These are phyloP conservation scores for Eucalyptus brandiana DNA, from an alignment of 345 rosid genomes.

Conservation along the genomic window DNA sequence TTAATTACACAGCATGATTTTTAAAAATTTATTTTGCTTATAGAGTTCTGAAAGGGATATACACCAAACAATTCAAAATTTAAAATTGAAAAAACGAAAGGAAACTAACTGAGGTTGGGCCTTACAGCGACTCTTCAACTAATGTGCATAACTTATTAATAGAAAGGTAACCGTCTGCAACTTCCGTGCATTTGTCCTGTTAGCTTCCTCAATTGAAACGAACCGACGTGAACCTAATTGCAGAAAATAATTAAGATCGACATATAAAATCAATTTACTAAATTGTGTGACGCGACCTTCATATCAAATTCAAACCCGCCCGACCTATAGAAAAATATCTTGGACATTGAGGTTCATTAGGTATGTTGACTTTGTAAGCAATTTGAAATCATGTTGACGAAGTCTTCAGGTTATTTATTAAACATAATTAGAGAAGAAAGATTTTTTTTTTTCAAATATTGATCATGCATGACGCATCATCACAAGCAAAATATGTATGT, in stretches of 20 bases:
- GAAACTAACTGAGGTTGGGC: neutral
- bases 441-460: too few species aligned
- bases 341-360: neutral
- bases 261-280: neutral
- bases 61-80: neutral
- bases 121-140: neutral
- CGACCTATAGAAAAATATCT: neutral
- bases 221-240: neutral
- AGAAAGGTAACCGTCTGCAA: neutral
- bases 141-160: neutral
- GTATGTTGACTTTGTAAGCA: neutral
- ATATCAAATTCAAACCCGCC: neutral
- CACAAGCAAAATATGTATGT: neutral
- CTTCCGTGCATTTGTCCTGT: neutral
- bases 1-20: neutral
- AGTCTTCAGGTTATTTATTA: neutral
- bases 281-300: neutral
- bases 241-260: rapidly evolving
- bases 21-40: neutral
- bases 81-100: neutral
- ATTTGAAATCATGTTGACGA: neutral
- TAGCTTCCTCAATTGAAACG: neutral
- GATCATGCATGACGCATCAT: neutral
- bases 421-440: neutral
- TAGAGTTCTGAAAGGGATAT: neutral